These are phyloP conservation scores for Penicillium waksmanii DNA, from an alignment of 495 filamentous ascomycete genomes.

Conservation along the genomic window DNA sequence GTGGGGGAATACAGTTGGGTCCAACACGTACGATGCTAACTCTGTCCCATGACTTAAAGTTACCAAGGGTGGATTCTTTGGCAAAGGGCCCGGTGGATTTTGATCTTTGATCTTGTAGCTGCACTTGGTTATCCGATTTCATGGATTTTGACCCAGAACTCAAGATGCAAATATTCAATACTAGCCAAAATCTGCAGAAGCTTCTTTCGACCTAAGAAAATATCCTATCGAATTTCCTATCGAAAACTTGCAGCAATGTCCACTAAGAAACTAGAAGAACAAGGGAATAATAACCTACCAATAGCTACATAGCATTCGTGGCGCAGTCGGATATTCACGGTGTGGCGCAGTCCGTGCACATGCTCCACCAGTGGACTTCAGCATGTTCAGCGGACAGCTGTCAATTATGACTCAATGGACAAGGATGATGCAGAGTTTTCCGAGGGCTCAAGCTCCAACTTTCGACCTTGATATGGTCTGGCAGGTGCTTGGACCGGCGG, in stretches of 20 bases:
- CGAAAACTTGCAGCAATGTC: too few relatives aligned
- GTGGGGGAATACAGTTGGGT: slow-evolving; percentile 36
- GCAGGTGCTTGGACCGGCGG: slow-evolving; percentile 9
- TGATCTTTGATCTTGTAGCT: slow-evolving; percentile 14
- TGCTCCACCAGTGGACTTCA: slow-evolving; percentile 6
- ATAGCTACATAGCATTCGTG: neutral
- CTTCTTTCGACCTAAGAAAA: too few relatives aligned
- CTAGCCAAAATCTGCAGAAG: too few relatives aligned
- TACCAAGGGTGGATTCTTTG: slow-evolving; percentile 32
- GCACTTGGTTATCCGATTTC: too few relatives aligned
- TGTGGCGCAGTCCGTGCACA: slow-evolving; percentile 2
- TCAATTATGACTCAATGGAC: slow-evolving; percentile 15
- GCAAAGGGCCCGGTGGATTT: slow-evolving; percentile 30
- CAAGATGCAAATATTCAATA: too few relatives aligned
- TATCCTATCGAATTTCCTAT: too few relatives aligned
- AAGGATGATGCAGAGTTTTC: neutral
- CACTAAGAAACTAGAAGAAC: too few relatives aligned
- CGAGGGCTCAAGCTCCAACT: slow-evolving; percentile 11
- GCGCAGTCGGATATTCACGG: neutral
- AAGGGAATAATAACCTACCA: too few relatives aligned
- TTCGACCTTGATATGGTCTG: neutral
- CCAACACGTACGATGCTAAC: slow-evolving; percentile 29
- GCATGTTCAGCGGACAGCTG: slow-evolving; percentile 8
- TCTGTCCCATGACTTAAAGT: slow-evolving; percentile 31
- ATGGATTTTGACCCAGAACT: too few relatives aligned